Evolutionary conservation across 1,284 basidiomycete genomes (phyloP).

Genomic region (Trametes polyzona): DNA sequence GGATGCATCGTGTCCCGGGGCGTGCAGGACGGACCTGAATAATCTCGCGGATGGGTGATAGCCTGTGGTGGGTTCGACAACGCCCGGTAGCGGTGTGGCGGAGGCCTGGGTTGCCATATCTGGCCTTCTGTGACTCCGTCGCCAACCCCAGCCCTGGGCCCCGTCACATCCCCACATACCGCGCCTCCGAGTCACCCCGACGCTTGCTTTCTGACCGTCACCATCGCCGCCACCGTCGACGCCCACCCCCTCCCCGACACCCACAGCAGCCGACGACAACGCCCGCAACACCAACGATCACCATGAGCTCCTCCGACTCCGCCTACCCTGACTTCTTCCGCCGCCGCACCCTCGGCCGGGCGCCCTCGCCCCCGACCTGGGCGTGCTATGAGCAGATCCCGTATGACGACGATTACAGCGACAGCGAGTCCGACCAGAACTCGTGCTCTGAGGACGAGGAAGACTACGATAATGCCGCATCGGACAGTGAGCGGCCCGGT

Average conservation of each 20-base stretch:
- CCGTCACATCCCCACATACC: slow-evolving; percentile 27
- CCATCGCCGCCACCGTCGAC: slow-evolving; percentile 24
- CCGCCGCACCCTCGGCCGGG: slow-evolving; percentile 72
- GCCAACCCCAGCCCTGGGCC: slow-evolving; percentile 26
- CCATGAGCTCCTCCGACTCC: slow-evolving; percentile 38
- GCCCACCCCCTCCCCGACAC: slow-evolving; percentile 7
- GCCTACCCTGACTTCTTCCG: slow-evolving; percentile 57
- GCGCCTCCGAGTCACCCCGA: slow-evolving; percentile 23
- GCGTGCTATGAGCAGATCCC: slow-evolving; percentile 87
- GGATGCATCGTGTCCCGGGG: background rate
- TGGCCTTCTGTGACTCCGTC: slow-evolving; percentile 30
- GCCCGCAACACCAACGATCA: slow-evolving; percentile 32
- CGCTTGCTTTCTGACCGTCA: slow-evolving; percentile 33
- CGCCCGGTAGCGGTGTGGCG: slow-evolving; percentile 24
- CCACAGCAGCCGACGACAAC: slow-evolving; percentile 19
- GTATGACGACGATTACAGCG: slow-evolving; percentile 50
- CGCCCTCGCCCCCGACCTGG: slow-evolving; percentile 81
- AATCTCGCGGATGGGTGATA: slow-evolving; percentile 3
- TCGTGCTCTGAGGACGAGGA: slow-evolving; percentile 77
- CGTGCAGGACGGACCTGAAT: slow-evolving; percentile 1
- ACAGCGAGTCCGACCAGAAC: slow-evolving; percentile 46
- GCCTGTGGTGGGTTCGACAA: slow-evolving; percentile 11
- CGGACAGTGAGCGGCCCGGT: slow-evolving; percentile 35
- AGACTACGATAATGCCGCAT: slow-evolving; percentile 49
- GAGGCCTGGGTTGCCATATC: slow-evolving; percentile 22